Evolutionary conservation across 2,329 filamentous ascomycete species (phyloP).

Genomic region (Trichoderma gracile): DNA sequence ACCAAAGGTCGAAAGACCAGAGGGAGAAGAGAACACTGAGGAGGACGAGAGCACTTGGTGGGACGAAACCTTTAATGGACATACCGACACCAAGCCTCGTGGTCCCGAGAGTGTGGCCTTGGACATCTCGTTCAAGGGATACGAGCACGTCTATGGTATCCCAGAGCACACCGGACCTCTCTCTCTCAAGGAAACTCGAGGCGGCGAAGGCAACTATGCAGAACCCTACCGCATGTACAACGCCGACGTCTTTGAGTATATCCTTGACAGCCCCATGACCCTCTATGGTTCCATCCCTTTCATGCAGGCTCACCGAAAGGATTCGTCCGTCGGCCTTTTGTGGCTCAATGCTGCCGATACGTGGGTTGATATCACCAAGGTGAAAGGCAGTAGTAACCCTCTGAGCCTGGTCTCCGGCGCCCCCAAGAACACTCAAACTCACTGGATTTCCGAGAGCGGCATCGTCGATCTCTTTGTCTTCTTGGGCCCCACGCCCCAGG

Average conservation of each 20-base stretch:
- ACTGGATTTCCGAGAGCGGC: conserved; percentile 95
- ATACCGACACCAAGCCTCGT: conserved; percentile 91
- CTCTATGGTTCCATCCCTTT: conserved; percentile 96
- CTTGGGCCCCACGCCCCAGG: conserved; percentile 81
- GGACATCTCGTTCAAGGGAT: conserved; percentile 89
- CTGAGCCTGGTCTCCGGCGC: conserved; percentile 69
- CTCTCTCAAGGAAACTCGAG: conserved; percentile 86
- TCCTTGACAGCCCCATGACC: conserved; percentile 96
- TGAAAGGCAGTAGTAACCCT: conserved; percentile 71
- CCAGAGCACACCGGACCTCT: conserved; percentile 88
- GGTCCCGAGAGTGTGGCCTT: conserved; percentile 90
- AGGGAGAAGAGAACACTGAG: conserved; percentile 55
- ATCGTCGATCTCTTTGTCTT: conserved; percentile 92
- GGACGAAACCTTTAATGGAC: conserved; percentile 95
- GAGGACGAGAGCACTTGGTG: conserved; percentile 89
- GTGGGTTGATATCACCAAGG: conserved; percentile 92
- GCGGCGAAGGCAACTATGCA: conserved; percentile 78
- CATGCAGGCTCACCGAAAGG: conserved; percentile 95
- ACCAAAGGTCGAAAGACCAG: conserved; percentile 70
- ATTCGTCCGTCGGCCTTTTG: conserved; percentile 91
- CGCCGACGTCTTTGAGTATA: conserved; percentile 95
- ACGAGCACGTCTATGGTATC: conserved; percentile 90
- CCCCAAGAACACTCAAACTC: conserved; percentile 79
- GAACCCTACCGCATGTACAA: conserved; percentile 97
- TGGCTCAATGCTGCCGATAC: conserved; percentile 98